phyloP scores from a whole-genome alignment of 805 yeast species.

The Candida germanica region DNA sequence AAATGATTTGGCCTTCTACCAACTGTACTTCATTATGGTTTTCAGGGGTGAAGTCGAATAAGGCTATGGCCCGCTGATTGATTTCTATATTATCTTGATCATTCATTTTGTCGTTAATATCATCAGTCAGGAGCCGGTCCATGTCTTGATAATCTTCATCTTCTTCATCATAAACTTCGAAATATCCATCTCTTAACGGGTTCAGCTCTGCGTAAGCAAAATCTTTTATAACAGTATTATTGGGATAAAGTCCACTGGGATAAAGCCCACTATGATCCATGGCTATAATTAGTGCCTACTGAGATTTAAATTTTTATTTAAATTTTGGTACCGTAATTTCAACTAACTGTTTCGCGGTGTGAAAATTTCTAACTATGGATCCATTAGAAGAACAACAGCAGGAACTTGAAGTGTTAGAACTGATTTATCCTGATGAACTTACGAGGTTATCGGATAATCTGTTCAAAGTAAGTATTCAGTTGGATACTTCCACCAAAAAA shows the following conservation, averaged over 20 bases:
- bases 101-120: conserved; percentile 9
- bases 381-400: conserved; percentile 78
- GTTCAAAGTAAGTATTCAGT: conserved; percentile 54
- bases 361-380: too few species aligned
- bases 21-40: conserved; percentile 87
- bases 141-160: conserved; percentile 7
- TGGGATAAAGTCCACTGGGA: conserved; percentile 11
- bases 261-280: too few species aligned
- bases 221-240: conserved; percentile 58
- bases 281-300: too few species aligned
- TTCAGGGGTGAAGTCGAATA: conserved; percentile 88
- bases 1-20: conserved; percentile 75
- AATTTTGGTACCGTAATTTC: too few species aligned
- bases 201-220: conserved; percentile 73
- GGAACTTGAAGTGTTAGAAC: conserved; percentile 84
- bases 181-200: conserved; percentile 66
- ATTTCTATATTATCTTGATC: conserved; percentile 23
- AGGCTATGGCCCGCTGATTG: conserved; percentile 68
- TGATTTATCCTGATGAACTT: conserved; percentile 92
- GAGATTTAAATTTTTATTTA: too few species aligned
- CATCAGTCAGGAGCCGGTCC: conserved; percentile 10
- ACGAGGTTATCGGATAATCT: conserved; percentile 25
- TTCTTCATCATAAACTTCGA: conserved; percentile 2
- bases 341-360: too few species aligned
- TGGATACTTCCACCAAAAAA: conserved; percentile 67